These are phyloP conservation scores for Betula pendula DNA, from an alignment of 306 rosid species.

Conservation along the genomic window DNA sequence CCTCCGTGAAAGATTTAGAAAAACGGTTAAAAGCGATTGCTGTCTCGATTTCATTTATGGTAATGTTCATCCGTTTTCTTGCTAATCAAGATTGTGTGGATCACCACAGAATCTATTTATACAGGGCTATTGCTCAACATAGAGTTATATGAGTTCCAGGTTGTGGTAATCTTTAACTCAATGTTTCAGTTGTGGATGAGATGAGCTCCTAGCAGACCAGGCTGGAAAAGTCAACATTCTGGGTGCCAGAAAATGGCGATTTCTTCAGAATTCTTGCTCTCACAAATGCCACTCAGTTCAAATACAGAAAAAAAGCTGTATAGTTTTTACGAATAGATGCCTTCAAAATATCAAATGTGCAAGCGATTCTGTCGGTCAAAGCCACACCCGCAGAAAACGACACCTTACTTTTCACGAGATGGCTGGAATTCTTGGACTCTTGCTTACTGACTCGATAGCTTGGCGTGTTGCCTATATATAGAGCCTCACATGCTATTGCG, in stretches of 20 bases:
- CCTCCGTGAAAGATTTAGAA: no score
- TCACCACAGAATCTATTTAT: no score
- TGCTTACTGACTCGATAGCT: background rate
- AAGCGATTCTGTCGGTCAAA: conserved; percentile 18
- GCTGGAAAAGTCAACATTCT: background rate
- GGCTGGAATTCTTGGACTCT: conserved; percentile 14
- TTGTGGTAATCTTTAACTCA: no score
- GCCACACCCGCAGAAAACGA: conserved; percentile 14
- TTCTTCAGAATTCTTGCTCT: background rate
- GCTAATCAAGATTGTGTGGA: no score
- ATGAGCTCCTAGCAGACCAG: no score
- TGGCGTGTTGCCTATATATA: conserved; percentile 12
- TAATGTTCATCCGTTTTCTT: no score
- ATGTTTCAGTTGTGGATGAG: no score
- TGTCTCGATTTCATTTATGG: no score
- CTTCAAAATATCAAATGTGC: background rate
- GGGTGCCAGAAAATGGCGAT: background rate
- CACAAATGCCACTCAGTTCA: no score
- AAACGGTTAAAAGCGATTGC: no score
- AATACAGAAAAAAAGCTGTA: background rate
- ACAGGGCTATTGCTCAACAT: no score
- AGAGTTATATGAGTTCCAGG: no score
- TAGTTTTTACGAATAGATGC: background rate
- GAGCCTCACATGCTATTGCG: conserved; percentile 28
- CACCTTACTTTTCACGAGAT: conserved; percentile 58